Base-by-base conservation (phyloP, 768 basidiomycete species). In the Mrakia frigida region DNA sequence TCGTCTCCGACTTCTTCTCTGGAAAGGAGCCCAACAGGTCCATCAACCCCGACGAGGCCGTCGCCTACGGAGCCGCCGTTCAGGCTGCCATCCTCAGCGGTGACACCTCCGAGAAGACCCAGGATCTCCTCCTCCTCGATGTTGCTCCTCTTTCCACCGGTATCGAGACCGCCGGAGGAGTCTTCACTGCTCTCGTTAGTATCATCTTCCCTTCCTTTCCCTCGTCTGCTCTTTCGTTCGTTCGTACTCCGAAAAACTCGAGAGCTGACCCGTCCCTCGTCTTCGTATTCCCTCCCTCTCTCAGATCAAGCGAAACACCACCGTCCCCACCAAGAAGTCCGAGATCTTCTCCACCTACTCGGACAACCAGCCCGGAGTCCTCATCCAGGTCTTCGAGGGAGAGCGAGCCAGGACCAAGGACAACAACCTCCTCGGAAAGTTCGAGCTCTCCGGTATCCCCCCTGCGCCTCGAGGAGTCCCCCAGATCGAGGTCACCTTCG, bases 111-210 rank as follows among this genome's bases (percentile, higher is more conserved):
- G 74, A 75, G 74, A 75, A 75, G 74, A 75, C 74, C 56, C 74
- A 75, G 74, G 74, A 75, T 41, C 63, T 75, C 59, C 74, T 75
- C 50, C 69, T 75, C 52, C 74, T 75, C 52, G 74, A 75, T 70
- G 74, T 75, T 56, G 74, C 50, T n/a, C 46, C 43, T 52, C 85
- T 94, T 70, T 94, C 92, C 73, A 88, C 90, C 78, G 94, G 94
- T 90, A 97, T 98, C 82, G 96, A 98, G 87, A 98, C 96, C 53
- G 94, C 94, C 79, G 96, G 95, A 84, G 96, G 96, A 89, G 95
- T 98, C 83, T 95, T 98, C 93, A 98, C 96, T 39, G 89, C 94
- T 67, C 90, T 98, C 83, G 56, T 56, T 56, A 25, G 56, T 56
- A 25, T 25, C 10, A 56, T 18, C 9, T 56, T 28, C 28, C 13